These are phyloP conservation scores for Mortierella sp. DNA, from an alignment of 371 early-diverging fungal genomes.

Conservation along the genomic window DNA sequence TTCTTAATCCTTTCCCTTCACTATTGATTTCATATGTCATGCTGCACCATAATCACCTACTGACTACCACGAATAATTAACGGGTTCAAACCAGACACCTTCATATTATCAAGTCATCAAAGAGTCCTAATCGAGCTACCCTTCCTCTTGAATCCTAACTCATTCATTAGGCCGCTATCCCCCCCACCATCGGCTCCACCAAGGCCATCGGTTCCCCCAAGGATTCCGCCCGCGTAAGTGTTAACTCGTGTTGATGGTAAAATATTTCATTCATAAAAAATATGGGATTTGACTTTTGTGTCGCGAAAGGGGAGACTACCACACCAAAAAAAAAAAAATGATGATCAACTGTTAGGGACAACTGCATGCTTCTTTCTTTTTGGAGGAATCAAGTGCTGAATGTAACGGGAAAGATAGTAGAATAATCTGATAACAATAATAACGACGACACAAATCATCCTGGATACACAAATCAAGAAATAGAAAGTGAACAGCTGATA, in stretches of 20 bases:
- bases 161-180: constrained; percentile 40
- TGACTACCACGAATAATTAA: neutral
- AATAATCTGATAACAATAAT: constrained; percentile 15
- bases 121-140: neutral
- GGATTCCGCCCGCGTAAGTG: constrained; percentile 57
- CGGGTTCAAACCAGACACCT: neutral
- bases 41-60: neutral
- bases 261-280: neutral
- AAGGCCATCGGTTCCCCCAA: constrained; percentile 56
- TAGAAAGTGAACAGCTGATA: too few species aligned
- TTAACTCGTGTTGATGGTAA: neutral
- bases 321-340: neutral
- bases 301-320: neutral
- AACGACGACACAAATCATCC: neutral
- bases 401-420: constrained; percentile 31
- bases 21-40: neutral
- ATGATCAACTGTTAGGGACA: constrained; percentile 32
- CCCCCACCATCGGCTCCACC: constrained; percentile 56
- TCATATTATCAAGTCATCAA: neutral
- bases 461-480: neutral
- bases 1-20: neutral
- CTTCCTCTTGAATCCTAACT: neutral
- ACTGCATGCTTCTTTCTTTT: constrained; percentile 14
- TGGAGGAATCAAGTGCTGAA: constrained; percentile 19
- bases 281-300: neutral